These are phyloP conservation scores for Haplosporangium sp. DNA, from an alignment of 371 early-diverging fungal species.

Conservation along the genomic window DNA sequence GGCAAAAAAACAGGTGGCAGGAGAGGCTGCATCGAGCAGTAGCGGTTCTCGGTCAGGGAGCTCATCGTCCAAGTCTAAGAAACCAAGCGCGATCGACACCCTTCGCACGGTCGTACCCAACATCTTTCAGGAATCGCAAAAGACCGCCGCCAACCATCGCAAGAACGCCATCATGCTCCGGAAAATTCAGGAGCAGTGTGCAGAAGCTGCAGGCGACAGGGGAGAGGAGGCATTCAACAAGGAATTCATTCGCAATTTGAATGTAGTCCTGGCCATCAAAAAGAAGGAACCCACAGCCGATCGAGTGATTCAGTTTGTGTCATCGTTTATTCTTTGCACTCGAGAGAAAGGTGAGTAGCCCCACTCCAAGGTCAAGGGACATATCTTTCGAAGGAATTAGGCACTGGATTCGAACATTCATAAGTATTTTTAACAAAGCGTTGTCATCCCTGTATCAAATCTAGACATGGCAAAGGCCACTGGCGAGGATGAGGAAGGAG, in stretches of 20 bases:
- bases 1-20: slow-evolving; percentile 24
- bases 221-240: slow-evolving; percentile 76
- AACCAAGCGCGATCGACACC: slow-evolving; percentile 32
- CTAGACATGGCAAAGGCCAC: slow-evolving; percentile 41
- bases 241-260: slow-evolving; percentile 77
- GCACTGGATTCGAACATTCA: background rate
- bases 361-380: background rate
- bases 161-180: slow-evolving; percentile 80
- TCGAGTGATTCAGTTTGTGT: slow-evolving; percentile 78
- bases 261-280: slow-evolving; percentile 77
- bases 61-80: slow-evolving; percentile 21
- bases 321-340: slow-evolving; percentile 78
- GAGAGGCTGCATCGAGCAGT: background rate
- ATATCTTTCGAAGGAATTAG: background rate
- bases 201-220: slow-evolving; percentile 58
- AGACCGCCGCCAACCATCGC: slow-evolving; percentile 72
- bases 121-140: slow-evolving; percentile 84
- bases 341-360: slow-evolving; percentile 65
- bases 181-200: slow-evolving; percentile 77
- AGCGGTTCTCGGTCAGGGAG: slow-evolving; percentile 4
- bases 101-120: slow-evolving; percentile 60
- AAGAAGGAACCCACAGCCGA: slow-evolving; percentile 81
- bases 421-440: slow-evolving; percentile 15
- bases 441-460: slow-evolving; percentile 9
- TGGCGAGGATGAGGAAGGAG: slow-evolving; percentile 45